Conservation (phyloP, 352 stramenopile species). For the Thraustotheca clavata region DNA sequence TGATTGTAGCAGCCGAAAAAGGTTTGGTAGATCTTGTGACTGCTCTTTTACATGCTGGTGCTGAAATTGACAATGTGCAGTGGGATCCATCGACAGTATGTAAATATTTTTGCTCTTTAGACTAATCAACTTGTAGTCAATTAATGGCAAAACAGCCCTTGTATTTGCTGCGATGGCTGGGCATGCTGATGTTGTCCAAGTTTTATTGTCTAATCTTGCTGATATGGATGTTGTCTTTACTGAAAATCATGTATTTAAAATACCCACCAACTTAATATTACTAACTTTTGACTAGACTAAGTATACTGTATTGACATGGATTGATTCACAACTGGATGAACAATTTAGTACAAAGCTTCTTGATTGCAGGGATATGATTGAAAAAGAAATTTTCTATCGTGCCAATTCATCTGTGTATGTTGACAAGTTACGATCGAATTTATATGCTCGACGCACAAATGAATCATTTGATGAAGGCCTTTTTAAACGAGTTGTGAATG, state of each 20-base stretch:
- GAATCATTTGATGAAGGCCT: constrained; percentile 7
- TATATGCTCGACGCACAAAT: neutral
- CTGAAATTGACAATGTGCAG: constrained; percentile 16
- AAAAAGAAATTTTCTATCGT: constrained; percentile 18
- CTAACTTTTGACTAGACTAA: neutral
- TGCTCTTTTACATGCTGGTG: neutral
- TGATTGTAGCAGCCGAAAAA: constrained; percentile 10
- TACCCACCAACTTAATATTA: neutral
- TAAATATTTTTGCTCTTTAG: neutral
- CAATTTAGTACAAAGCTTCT: neutral
- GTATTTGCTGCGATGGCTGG: constrained; percentile 9
- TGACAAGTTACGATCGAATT: constrained; percentile 10
- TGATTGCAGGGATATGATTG: constrained; percentile 9
- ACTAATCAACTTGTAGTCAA: neutral
- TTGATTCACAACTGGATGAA: constrained; percentile 1
- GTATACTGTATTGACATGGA: neutral
- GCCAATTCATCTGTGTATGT: constrained; percentile 18
- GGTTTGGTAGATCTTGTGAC: constrained; percentile 14
- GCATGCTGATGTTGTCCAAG: constrained; percentile 7
- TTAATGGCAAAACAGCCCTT: constrained; percentile 13
- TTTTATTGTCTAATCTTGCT: constrained; percentile 5
- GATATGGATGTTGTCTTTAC: constrained; percentile 17
- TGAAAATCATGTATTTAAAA: neutral
- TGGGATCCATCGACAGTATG: neutral
- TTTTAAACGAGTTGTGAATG: neutral